A percentile compares a stretch with the other conserved stretches of the same genome.
Conservation (phyloP, 2,329 filamentous ascomycete species). For the Diatrype stigma region DNA sequence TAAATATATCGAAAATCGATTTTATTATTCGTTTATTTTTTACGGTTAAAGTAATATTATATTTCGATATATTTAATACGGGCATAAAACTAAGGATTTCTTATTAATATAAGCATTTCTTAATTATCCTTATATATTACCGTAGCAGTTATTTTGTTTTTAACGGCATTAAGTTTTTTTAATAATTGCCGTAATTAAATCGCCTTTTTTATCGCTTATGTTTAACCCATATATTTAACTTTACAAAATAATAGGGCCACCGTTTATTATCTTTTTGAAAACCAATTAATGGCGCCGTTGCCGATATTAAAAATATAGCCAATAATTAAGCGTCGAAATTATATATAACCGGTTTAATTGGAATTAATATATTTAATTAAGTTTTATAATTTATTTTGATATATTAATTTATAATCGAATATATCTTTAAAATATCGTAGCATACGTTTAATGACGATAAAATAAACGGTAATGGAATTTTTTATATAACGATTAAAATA, state of each 20-base stretch:
- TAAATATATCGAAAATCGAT: neutral
- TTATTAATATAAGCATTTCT: neutral
- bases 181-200: neutral
- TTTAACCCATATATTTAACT: neutral
- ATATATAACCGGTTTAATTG: neutral
- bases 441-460: neutral
- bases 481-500: constrained; percentile 8
- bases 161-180: neutral
- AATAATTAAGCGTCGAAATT: neutral
- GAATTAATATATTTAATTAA: neutral
- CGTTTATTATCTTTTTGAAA: neutral
- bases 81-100: neutral
- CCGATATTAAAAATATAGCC: neutral
- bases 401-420: neutral
- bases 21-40: neutral
- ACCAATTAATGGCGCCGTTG: neutral
- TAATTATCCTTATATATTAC: neutral
- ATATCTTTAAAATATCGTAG: neutral
- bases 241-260: neutral
- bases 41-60: neutral
- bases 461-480: constrained; percentile 1
- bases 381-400: neutral
- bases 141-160: neutral
- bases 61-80: neutral
- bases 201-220: neutral